Evolutionary conservation across 305 asterid species (phyloP).

Genomic region (Rubia peregrina): DNA sequence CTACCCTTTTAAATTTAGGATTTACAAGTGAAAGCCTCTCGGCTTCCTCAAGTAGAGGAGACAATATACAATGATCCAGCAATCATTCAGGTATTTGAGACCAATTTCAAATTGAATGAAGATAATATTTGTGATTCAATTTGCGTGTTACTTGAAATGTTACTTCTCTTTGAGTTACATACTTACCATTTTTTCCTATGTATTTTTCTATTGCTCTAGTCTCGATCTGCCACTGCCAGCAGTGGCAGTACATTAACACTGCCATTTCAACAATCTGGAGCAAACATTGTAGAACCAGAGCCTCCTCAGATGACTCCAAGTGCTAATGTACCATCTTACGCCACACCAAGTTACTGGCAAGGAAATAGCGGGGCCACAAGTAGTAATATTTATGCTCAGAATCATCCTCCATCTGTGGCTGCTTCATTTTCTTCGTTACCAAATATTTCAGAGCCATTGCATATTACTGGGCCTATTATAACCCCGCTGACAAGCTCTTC

Average conservation of each 20-base stretch:
- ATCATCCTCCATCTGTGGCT: slow-evolving; percentile 29
- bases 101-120: neutral
- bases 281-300: slow-evolving; percentile 31
- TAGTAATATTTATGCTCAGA: slow-evolving; percentile 29
- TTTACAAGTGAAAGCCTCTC: slow-evolving; percentile 54
- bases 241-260: slow-evolving; percentile 31
- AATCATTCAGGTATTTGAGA: slow-evolving; percentile 52
- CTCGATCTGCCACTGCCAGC: slow-evolving; percentile 35
- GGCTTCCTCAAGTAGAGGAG: slow-evolving; percentile 46
- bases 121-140: neutral
- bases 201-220: slow-evolving; percentile 26
- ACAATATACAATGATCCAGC: slow-evolving; percentile 57
- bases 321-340: slow-evolving; percentile 33
- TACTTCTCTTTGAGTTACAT: slow-evolving; percentile 1
- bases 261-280: slow-evolving; percentile 38
- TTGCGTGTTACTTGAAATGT: slow-evolving; percentile 8
- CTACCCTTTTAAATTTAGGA: slow-evolving; percentile 32
- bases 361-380: slow-evolving; percentile 34
- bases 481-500: slow-evolving; percentile 24
- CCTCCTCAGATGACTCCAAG: slow-evolving; percentile 28
- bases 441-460: slow-evolving; percentile 23
- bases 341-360: slow-evolving; percentile 34
- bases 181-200: slow-evolving; percentile 10
- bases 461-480: slow-evolving; percentile 22
- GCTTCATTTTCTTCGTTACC: slow-evolving; percentile 23